Percentiles rank a stretch among this genome's conserved stretches.
phyloP scores from a whole-genome alignment of 208 protist species.

The Trypanosomatidae sp. region DNA sequence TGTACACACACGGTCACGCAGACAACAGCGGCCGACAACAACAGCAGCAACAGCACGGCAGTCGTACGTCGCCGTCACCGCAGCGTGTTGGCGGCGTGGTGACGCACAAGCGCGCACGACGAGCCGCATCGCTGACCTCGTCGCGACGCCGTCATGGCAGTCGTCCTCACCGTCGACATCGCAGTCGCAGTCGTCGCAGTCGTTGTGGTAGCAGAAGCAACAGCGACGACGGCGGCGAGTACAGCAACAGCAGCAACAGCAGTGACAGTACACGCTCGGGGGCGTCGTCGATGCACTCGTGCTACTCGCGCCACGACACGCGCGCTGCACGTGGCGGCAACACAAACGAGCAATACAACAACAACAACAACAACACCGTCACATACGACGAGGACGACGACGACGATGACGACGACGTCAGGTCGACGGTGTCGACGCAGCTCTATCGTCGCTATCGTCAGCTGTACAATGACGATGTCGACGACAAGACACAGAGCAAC shows the following conservation, averaged over 20 bases:
- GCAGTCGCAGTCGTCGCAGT: background rate
- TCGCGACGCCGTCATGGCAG: background rate
- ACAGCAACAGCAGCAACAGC: background rate
- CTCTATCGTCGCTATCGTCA: background rate
- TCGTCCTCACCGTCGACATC: constrained; percentile 4
- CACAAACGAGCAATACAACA: background rate
- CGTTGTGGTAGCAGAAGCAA: background rate
- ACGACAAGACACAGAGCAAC: background rate
- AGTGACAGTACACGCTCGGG: background rate
- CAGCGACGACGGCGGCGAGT: background rate
- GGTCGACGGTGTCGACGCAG: background rate
- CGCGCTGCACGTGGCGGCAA: too few relatives aligned
- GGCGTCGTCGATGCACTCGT: too few relatives aligned
- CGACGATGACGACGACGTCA: background rate
- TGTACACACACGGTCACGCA: too few relatives aligned
- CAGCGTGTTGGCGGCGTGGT: too few relatives aligned
- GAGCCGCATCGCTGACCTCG: too few relatives aligned
- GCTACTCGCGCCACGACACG: too few relatives aligned
- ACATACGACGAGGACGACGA: background rate
- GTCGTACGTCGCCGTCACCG: too few relatives aligned
- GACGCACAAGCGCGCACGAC: too few relatives aligned
- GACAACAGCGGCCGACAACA: too few relatives aligned
- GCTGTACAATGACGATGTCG: background rate
- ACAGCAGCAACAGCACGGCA: too few relatives aligned
- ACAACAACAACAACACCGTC: background rate